Evolutionary conservation across 2,329 filamentous ascomycete genomes (phyloP).

Genomic region (Aspergillus alliaceus): DNA sequence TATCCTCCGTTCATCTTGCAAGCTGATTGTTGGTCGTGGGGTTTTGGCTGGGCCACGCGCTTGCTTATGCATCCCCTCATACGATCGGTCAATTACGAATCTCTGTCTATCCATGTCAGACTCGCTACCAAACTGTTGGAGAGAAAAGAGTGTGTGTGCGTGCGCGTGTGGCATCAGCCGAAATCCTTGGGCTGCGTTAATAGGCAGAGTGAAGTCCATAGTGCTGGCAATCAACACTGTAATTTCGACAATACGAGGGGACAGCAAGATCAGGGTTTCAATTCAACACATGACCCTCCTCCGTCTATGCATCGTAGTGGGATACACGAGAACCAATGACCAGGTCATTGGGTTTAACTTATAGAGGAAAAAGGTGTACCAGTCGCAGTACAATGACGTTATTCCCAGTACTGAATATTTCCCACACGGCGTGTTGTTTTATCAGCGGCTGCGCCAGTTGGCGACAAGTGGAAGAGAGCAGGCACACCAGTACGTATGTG

Average conservation of each 20-base stretch:
- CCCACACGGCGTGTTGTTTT: too few relatives aligned
- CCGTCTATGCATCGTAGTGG: background rate
- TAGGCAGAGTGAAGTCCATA: background rate
- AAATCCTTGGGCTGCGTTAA: background rate
- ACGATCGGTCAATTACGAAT: conserved; percentile 9
- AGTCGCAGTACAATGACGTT: conserved; percentile 3
- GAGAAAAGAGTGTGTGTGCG: too few relatives aligned
- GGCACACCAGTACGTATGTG: too few relatives aligned
- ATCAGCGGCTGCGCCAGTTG: background rate
- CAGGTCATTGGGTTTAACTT: conserved; percentile 17
- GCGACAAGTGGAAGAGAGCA: background rate
- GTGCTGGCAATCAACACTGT: background rate
- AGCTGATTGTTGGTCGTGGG: background rate
- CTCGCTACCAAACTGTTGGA: background rate
- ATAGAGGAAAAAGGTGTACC: background rate
- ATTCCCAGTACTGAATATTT: background rate
- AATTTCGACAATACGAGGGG: conserved; percentile 3
- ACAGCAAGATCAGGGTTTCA: background rate
- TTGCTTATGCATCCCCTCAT: conserved; percentile 6
- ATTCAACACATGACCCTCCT: conserved; percentile 15
- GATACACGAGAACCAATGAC: conserved; percentile 16
- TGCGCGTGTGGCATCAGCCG: background rate
- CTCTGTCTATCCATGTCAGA: background rate
- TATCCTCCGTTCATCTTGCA: background rate
- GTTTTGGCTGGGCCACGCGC: background rate